phyloP scores from a whole-genome alignment of 2,329 filamentous ascomycete species.

The Chaetomiaceae sp. region DNA sequence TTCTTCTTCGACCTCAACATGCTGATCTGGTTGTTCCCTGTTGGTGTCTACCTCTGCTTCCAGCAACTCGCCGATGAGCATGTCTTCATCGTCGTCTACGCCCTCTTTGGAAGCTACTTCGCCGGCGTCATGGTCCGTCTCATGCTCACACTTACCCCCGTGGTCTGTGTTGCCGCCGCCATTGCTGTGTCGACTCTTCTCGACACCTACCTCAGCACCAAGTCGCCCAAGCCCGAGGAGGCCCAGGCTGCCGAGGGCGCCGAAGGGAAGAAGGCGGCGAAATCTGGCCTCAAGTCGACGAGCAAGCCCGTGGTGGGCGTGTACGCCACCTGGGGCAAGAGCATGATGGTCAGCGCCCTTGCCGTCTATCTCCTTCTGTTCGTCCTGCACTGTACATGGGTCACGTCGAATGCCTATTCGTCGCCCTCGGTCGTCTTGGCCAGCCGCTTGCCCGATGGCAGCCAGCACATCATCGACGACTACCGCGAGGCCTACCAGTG shows the following conservation, averaged over 20 bases:
- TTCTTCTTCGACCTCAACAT: conserved; percentile 99
- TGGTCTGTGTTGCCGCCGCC: conserved; percentile 91
- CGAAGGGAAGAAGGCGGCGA: conserved; percentile 54
- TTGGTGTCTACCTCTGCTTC: conserved; percentile 98
- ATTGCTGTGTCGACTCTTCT: conserved; percentile 83
- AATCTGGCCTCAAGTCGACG: conserved; percentile 63
- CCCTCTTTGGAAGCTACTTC: conserved; percentile 96
- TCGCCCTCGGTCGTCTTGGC: conserved; percentile 96
- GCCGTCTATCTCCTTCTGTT: conserved; percentile 84
- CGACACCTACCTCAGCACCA: conserved; percentile 72
- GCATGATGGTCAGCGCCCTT: conserved; percentile 67
- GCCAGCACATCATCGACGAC: conserved; percentile 97
- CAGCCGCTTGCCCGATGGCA: conserved; percentile 86
- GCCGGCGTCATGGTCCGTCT: conserved; percentile 98
- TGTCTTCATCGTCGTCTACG: conserved; percentile 95
- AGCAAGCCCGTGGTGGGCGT: conserved; percentile 75
- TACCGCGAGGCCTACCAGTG: conserved; percentile 99
- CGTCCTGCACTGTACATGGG: conserved; percentile 97
- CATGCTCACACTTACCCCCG: conserved; percentile 94
- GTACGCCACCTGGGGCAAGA: conserved; percentile 75
- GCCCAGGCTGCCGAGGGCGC: conserved; percentile 40
- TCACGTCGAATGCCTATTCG: conserved; percentile 97
- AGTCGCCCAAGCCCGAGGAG: conserved; percentile 54
- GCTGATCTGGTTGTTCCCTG: conserved; percentile 98
- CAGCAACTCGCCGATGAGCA: conserved; percentile 90